Conservation (phyloP, 257 asterid species). For the Misopates orontium region DNA sequence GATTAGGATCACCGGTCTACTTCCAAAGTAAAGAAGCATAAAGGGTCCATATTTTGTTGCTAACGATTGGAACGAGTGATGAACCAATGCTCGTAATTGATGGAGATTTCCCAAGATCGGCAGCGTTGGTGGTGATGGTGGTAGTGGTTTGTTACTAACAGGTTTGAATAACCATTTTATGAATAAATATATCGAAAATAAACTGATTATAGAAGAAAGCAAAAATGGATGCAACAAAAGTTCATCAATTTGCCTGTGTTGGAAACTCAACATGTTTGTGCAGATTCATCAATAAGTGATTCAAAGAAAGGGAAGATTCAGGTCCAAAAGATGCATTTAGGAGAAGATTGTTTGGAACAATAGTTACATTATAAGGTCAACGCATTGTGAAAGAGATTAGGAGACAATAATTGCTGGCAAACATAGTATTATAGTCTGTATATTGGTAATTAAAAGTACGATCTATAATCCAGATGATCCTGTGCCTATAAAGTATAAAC, state of each 20-base stretch:
- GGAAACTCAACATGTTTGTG: too few relatives aligned
- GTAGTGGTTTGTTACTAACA: slow-evolving; percentile 4
- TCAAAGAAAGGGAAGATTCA: too few relatives aligned
- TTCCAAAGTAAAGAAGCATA: slow-evolving; percentile 48
- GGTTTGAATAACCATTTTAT: slow-evolving; percentile 23
- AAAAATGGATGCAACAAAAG: background rate
- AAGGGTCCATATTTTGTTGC: slow-evolving; percentile 37
- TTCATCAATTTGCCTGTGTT: background rate
- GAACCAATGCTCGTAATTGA: slow-evolving; percentile 37
- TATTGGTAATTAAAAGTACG: too few relatives aligned
- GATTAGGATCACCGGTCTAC: slow-evolving; percentile 25
- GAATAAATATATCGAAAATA: slow-evolving; percentile 12
- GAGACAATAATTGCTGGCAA: background rate
- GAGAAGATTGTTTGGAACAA: background rate
- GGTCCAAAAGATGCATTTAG: too few relatives aligned
- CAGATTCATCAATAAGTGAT: too few relatives aligned
- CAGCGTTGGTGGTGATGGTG: slow-evolving; percentile 47
- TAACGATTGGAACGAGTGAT: slow-evolving; percentile 27
- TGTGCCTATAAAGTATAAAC: too few relatives aligned
- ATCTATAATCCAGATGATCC: too few relatives aligned
- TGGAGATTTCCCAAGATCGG: slow-evolving; percentile 46
- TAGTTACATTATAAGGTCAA: background rate
- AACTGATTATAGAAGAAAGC: background rate
- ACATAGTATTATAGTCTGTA: too few relatives aligned
- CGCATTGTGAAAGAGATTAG: background rate